Evolutionary conservation across 2,329 filamentous ascomycete genomes (phyloP).

Genomic region (Cadophora gregata): DNA sequence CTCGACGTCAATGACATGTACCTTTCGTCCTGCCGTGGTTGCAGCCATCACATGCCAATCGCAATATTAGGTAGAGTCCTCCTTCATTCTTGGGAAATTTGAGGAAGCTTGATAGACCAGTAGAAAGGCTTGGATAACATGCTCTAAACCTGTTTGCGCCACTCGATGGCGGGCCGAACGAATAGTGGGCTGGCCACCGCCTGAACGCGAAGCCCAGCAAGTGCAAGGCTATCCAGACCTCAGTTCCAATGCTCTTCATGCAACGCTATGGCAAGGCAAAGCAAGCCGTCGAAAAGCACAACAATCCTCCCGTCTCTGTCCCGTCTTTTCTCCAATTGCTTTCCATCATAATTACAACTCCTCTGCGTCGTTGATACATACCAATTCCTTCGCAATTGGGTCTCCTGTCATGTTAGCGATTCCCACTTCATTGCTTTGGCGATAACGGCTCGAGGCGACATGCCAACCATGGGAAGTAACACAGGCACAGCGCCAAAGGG

Average conservation of each 20-base stretch:
- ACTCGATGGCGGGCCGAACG: constrained; percentile 1
- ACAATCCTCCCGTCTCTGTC: neutral
- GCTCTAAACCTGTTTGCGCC: neutral
- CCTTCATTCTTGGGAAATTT: neutral
- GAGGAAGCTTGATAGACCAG: neutral
- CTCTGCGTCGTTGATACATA: neutral
- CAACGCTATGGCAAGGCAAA: neutral
- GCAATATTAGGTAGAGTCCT: neutral
- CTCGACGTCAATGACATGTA: neutral
- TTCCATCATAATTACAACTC: neutral
- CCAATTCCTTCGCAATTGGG: constrained; percentile 10
- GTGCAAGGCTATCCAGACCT: constrained; percentile 10
- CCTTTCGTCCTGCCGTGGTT: neutral
- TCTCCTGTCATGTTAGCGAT: constrained; percentile 18
- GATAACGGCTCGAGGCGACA: constrained; percentile 25
- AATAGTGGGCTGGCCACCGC: neutral
- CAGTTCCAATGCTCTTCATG: neutral
- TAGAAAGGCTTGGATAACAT: neutral
- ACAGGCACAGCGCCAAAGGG: constrained; percentile 7
- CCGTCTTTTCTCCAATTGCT: neutral
- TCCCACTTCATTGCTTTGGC: constrained; percentile 16
- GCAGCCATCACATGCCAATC: constrained; percentile 14
- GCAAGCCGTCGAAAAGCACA: neutral
- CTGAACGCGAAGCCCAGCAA: neutral
- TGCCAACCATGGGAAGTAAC: constrained; percentile 18